Percentiles rank a stretch among this genome's conserved stretches.
Evolutionary conservation across 2,329 filamentous ascomycete species (phyloP).

Genomic region (Fusarium subtropicale): DNA sequence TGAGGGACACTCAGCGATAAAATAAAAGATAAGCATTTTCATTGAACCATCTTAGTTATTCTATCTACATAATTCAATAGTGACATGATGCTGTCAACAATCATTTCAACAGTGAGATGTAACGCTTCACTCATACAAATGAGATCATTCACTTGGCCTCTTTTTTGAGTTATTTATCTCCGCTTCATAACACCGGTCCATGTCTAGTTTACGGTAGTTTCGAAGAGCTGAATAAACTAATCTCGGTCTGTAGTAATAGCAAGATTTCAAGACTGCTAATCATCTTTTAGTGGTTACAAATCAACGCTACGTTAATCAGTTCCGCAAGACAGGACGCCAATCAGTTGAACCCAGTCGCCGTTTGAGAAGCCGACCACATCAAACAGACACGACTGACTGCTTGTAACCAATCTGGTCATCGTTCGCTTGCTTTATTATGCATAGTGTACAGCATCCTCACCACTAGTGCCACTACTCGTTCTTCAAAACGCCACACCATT

Average conservation of each 20-base stretch:
- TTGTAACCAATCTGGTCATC: no score
- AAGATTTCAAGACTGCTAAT: background rate
- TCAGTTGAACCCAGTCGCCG: background rate
- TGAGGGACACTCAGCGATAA: accelerated
- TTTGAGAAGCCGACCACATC: background rate
- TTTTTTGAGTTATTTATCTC: background rate
- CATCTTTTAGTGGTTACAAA: background rate
- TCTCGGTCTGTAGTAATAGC: background rate
- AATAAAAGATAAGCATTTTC: background rate
- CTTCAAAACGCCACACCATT: background rate
- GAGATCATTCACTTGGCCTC: background rate
- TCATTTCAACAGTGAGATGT: background rate
- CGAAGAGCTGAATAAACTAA: background rate
- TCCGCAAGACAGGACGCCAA: background rate
- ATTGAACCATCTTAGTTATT: background rate
- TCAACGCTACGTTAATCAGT: background rate
- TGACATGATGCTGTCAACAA: no score
- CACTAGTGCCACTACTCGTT: background rate
- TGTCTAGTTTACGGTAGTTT: background rate
- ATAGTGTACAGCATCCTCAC: background rate
- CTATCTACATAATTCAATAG: background rate
- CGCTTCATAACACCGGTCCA: background rate
- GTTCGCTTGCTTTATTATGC: background rate
- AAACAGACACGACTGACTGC: accelerated
- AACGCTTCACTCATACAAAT: background rate